Evolutionary conservation across 1,284 basidiomycete genomes (phyloP).

Genomic region (Termitomyces sp.): DNA sequence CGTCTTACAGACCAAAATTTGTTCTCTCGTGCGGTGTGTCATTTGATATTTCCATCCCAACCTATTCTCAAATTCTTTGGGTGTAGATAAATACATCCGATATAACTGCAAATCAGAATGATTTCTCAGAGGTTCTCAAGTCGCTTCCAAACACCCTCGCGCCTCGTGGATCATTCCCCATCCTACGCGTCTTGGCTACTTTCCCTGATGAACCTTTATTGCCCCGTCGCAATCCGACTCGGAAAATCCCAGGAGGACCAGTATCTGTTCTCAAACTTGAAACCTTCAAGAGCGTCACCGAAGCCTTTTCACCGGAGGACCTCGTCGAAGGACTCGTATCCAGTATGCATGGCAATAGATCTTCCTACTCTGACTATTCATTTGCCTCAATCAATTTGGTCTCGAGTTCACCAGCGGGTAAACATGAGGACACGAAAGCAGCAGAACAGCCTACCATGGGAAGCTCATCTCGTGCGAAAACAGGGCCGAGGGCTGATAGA

Average conservation of each 20-base stretch:
- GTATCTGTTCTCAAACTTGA: background rate
- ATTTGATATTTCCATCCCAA: background rate
- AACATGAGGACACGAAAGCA: background rate
- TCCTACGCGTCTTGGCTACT: slow-evolving; percentile 1
- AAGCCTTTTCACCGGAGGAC: background rate
- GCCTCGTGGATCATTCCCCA: background rate
- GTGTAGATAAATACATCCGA: background rate
- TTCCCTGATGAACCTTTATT: background rate
- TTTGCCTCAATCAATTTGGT: background rate
- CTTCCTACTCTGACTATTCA: background rate
- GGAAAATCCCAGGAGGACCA: background rate
- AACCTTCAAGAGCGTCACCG: background rate
- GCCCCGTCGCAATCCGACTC: background rate
- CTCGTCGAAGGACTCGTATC: slow-evolving; percentile 1
- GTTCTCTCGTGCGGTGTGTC: background rate
- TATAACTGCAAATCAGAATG: background rate
- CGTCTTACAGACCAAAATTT: background rate
- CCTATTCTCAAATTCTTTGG: background rate
- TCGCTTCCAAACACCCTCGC: background rate
- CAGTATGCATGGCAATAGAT: background rate
- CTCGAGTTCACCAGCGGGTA: background rate
- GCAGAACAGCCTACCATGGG: background rate
- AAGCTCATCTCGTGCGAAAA: background rate
- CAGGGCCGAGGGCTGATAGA: background rate
- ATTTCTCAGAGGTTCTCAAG: background rate